phyloP scores from a whole-genome alignment of 2,329 filamentous ascomycete species.

The Myotisia sp. region DNA sequence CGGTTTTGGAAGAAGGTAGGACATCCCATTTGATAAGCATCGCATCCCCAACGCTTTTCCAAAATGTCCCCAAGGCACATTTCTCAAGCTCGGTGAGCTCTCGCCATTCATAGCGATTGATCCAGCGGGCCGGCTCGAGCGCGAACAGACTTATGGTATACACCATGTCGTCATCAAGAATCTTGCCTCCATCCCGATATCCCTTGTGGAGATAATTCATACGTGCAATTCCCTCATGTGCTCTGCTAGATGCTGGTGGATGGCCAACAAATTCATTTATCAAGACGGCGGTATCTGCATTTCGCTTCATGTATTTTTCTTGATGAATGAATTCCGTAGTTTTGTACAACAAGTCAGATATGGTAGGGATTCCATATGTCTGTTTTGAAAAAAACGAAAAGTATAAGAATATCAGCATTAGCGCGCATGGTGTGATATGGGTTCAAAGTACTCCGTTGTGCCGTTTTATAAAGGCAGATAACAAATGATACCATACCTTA shows the following conservation, averaged over 20 bases:
- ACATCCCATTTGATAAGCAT: conserved; percentile 46
- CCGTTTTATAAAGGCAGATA: too few relatives aligned
- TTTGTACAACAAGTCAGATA: conserved; percentile 31
- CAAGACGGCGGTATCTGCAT: conserved; percentile 34
- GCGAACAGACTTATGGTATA: conserved; percentile 54
- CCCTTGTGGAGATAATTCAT: conserved; percentile 50
- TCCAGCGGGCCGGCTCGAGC: conserved; percentile 50
- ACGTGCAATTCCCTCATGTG: conserved; percentile 42
- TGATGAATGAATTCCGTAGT: conserved; percentile 31
- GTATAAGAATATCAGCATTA: conserved; percentile 5
- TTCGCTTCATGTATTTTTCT: conserved; percentile 33
- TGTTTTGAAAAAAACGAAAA: conserved; percentile 13
- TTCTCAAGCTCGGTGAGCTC: conserved; percentile 50
- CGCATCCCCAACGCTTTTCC: conserved; percentile 56
- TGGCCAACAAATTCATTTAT: conserved; percentile 34
- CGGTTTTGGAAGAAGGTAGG: conserved; percentile 29
- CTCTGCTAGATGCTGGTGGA: conserved; percentile 31
- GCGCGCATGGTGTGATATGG: neutral
- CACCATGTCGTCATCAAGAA: conserved; percentile 48
- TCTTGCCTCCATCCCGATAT: conserved; percentile 45
- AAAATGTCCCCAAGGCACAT: conserved; percentile 53
- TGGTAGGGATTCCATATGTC: conserved; percentile 44
- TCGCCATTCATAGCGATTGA: conserved; percentile 56
- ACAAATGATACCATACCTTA: conserved; percentile 27
- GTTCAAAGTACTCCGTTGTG: too few relatives aligned